Conservation (phyloP, 2,329 filamentous ascomycete genomes). For the Aspergillus puulaauensis region DNA sequence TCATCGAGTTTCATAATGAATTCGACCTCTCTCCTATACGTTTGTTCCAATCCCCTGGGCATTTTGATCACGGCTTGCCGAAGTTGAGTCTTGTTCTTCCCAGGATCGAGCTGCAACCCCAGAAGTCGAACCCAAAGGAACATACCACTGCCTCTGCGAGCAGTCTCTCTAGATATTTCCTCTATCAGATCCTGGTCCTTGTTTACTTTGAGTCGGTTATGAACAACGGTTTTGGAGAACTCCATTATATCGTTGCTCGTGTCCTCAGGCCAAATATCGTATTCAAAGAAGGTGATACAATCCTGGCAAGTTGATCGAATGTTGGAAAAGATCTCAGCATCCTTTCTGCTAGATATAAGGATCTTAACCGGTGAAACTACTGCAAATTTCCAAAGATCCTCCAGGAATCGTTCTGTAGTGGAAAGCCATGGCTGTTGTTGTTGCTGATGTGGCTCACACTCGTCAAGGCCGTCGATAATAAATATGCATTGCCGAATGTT, state of each 20-base stretch:
- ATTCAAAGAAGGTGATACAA: not conserved
- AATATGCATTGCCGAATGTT: not conserved
- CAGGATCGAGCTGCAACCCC: not conserved
- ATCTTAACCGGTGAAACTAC: not conserved
- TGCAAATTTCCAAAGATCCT: not conserved
- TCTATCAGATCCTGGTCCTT: not conserved
- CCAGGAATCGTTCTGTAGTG: not conserved
- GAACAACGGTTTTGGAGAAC: not conserved
- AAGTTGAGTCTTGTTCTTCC: not conserved
- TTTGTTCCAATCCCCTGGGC: not conserved
- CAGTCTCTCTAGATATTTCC: not conserved
- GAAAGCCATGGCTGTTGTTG: not conserved
- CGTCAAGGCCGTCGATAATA: not conserved
- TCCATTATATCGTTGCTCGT: not conserved
- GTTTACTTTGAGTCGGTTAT: not conserved
- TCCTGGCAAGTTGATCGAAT: not conserved
- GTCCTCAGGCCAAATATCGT: not conserved
- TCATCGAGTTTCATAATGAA: not conserved
- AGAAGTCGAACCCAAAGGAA: not conserved
- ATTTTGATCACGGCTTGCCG: not conserved
- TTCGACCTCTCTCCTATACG: not conserved
- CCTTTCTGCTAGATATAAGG: not conserved
- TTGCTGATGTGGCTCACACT: not conserved
- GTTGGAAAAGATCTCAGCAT: not conserved
- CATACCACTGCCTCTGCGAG: not conserved